These are phyloP conservation scores for Xerocomus tenax DNA, from an alignment of 1,284 basidiomycete genomes.

Conservation along the genomic window DNA sequence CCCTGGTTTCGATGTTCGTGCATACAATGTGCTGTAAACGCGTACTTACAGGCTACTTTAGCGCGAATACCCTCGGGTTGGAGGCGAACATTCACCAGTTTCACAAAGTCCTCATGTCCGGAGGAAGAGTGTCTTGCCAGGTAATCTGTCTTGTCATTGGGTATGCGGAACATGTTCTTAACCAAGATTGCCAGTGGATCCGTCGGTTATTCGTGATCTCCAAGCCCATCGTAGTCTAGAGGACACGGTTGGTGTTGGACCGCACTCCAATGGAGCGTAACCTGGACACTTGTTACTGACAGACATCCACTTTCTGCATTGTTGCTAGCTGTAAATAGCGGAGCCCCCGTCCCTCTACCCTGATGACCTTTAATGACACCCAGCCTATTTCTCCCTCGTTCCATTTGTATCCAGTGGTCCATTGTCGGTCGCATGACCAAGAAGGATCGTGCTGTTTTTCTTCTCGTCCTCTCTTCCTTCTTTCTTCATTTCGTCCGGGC, in stretches of 20 bases:
- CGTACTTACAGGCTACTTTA: constrained; percentile 28
- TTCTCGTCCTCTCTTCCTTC: constrained; percentile 4
- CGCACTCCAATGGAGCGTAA: constrained; percentile 29
- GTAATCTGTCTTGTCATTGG: constrained; percentile 33
- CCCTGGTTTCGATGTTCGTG: constrained; percentile 74
- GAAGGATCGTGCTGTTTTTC: constrained; percentile 13
- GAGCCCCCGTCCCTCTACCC: constrained; percentile 13
- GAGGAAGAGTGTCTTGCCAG: constrained; percentile 78
- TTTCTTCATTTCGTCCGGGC: constrained; percentile 12
- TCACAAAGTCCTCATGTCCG: constrained; percentile 62
- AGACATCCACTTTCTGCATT: constrained; percentile 15
- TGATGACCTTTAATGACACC: constrained; percentile 29
- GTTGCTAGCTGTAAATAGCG: constrained; percentile 24
- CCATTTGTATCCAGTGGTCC: constrained; percentile 12
- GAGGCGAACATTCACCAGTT: constrained; percentile 46
- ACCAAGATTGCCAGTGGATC: constrained; percentile 55
- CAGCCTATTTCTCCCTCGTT: constrained; percentile 18
- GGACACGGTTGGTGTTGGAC: constrained; percentile 36
- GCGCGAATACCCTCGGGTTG: constrained; percentile 56
- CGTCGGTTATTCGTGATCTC: constrained; percentile 77
- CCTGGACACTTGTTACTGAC: constrained; percentile 12
- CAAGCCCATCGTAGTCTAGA: constrained; percentile 81
- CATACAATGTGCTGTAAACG: constrained; percentile 18
- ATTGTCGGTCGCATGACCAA: constrained; percentile 12
- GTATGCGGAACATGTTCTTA: constrained; percentile 4